phyloP scores from a whole-genome alignment of 495 filamentous ascomycete genomes.

The Aspergillus nanangensis region DNA sequence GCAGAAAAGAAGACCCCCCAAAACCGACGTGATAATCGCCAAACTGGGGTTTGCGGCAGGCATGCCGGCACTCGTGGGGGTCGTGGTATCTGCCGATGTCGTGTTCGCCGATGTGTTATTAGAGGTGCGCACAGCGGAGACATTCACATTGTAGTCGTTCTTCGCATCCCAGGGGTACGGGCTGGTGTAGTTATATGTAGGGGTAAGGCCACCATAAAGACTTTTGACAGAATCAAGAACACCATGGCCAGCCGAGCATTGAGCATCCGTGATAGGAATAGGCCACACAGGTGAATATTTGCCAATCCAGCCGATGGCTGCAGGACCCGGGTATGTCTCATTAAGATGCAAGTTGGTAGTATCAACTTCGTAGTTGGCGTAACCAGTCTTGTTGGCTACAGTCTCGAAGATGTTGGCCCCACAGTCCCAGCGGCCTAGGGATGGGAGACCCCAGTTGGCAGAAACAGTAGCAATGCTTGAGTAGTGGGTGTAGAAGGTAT shows the following conservation, averaged over 20 bases:
- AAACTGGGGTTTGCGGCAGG: too few species aligned
- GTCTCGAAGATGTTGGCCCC: slow-evolving; percentile 64
- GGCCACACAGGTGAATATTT: slow-evolving; percentile 36
- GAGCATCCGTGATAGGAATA: slow-evolving; percentile 30
- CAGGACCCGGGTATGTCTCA: slow-evolving; percentile 43
- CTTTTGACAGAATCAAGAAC: slow-evolving; percentile 39
- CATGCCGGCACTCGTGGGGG: too few species aligned
- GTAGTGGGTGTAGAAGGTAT: slow-evolving; percentile 71
- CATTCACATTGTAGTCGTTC: slow-evolving; percentile 28
- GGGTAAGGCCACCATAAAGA: slow-evolving; percentile 26
- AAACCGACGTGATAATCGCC: too few species aligned
- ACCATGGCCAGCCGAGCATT: slow-evolving; percentile 42
- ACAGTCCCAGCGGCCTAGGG: slow-evolving; percentile 66
- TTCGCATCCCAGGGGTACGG: slow-evolving; percentile 37
- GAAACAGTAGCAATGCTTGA: slow-evolving; percentile 59
- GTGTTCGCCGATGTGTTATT: too few species aligned
- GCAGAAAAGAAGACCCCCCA: too few species aligned
- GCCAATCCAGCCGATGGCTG: slow-evolving; percentile 30
- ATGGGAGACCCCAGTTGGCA: slow-evolving; percentile 66
- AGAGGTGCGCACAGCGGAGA: too few species aligned
- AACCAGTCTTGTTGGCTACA: slow-evolving; percentile 54
- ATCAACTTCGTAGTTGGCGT: slow-evolving; percentile 47
- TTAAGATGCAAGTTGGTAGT: slow-evolving; percentile 39
- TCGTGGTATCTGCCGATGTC: too few species aligned
- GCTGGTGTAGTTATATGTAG: slow-evolving; percentile 41